These are phyloP conservation scores for Pleochaeta shiraiana DNA, from an alignment of 2,329 filamentous ascomycete species.

Conservation along the genomic window DNA sequence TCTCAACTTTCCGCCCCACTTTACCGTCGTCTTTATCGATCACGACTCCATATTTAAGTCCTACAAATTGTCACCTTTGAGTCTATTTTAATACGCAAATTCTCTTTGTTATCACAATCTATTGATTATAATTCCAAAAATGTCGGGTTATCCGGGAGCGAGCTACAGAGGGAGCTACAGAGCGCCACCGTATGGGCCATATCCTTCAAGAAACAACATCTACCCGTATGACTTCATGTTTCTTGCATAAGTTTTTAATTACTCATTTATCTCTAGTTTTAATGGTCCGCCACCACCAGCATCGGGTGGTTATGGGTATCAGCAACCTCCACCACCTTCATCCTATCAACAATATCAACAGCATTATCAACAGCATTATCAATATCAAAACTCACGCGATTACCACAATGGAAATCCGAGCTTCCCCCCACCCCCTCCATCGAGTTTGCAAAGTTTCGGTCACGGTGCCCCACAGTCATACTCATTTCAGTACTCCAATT, in stretches of 20 bases:
- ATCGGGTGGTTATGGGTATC: slow-evolving; percentile 25
- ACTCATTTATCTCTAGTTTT: neutral
- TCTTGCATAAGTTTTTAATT: neutral
- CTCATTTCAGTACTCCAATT: slow-evolving; percentile 77
- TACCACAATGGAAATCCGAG: slow-evolving; percentile 33
- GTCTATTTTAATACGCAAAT: no score
- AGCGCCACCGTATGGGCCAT: slow-evolving; percentile 21
- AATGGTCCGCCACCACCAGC: slow-evolving; percentile 8
- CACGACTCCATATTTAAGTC: no score
- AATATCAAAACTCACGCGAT: no score
- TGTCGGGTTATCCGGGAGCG: slow-evolving; percentile 40
- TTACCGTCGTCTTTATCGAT: no score
- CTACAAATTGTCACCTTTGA: no score
- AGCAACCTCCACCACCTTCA: slow-evolving; percentile 25
- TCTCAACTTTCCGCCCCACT: no score
- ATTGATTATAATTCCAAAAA: no score
- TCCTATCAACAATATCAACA: neutral
- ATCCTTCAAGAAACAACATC: no score
- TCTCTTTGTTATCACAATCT: no score
- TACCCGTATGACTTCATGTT: no score
- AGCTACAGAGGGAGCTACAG: slow-evolving; percentile 28
- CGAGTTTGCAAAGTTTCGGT: slow-evolving; percentile 51
- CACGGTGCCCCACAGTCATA: slow-evolving; percentile 62
- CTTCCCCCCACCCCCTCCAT: slow-evolving; percentile 44
- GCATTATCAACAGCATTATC: slow-evolving; percentile 19